Evolutionary conservation across 2,329 filamentous ascomycete genomes (phyloP), one percentile per base, ranked within the genome.

Genomic region (Pseudogymnoascus destructans): DNA sequence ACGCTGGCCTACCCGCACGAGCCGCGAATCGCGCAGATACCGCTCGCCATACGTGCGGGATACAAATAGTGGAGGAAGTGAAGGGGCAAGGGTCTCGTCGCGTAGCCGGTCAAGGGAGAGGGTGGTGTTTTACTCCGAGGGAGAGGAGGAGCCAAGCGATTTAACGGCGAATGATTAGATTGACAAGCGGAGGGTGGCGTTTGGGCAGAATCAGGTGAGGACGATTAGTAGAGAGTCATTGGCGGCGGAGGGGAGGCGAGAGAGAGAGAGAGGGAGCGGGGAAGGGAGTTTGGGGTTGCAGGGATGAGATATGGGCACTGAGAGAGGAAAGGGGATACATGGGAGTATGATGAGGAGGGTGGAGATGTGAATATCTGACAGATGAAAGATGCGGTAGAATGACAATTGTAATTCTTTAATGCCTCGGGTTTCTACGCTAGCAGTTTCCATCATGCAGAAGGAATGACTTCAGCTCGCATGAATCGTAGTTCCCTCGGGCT

Each of bases 111-210:
- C 54, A 19, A 56, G 54, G 8, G 32, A 38, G 27, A 56, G 30
- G 32, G 54, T n/a, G 17, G 30, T 36, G 23, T 38, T 56, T 23
- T 56, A 23, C 54, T 56, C 17, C 2, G 54, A 38, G 19, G 32
- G 32, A n/a, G 54, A 56, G 10, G 54, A 23, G 10, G 54, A 56
- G 32, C 54, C 54, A 11, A 35, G 32, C 8, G 54, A 56, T 36
- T 13, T 56, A 19, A 56, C 54, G 13, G 54, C 54, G 8, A 56
- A 56, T 27, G 54, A 56, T 38, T 19, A 32, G 35, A 56, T 56
- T 52, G n/a, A 52, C n/a, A 52, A 52, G 15, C 46, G 46, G 10
- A 30, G 46, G 15, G 46, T 52, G 25, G 46, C 46, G 15, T 52
- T 52, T 52, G 25, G 46, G 46, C 46, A 25, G 19, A 30, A 52